phyloP scores from a whole-genome alignment of 108 stramenopile genomes.

The Bacterosira constricta region DNA sequence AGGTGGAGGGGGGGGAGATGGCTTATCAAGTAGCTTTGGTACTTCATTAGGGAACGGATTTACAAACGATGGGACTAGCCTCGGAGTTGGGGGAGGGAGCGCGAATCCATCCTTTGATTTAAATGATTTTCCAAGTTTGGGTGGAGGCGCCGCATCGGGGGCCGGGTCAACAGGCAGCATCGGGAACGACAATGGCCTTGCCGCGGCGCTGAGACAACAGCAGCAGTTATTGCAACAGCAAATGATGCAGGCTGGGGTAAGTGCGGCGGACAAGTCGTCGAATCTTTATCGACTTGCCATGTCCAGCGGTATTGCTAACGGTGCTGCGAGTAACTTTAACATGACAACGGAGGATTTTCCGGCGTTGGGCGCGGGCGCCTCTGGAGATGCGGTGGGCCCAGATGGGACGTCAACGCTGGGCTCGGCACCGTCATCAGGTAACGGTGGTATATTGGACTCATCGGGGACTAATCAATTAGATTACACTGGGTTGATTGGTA shows the following conservation, averaged over 20 bases:
- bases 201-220: constrained; percentile 76
- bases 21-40: constrained; percentile 23
- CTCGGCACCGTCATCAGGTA: constrained; percentile 19
- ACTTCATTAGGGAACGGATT: constrained; percentile 42
- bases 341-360: constrained; percentile 89
- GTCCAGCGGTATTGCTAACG: constrained; percentile 58
- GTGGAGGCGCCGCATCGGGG: constrained; percentile 52
- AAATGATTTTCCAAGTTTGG: constrained; percentile 86
- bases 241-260: constrained; percentile 57
- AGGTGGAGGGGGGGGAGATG: constrained; percentile 13
- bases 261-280: constrained; percentile 43
- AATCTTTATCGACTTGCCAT: constrained; percentile 83
- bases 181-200: constrained; percentile 62
- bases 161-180: constrained; percentile 20
- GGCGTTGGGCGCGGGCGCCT: constrained; percentile 46
- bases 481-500: constrained; percentile 50
- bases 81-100: constrained; percentile 15
- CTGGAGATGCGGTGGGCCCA: constrained; percentile 25
- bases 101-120: constrained; percentile 70
- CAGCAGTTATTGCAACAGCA: constrained; percentile 70
- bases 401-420: constrained; percentile 20
- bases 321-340: constrained; percentile 64
- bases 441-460: constrained; percentile 34
- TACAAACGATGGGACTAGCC: constrained; percentile 12
- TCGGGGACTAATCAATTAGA: constrained; percentile 40